A percentile compares a stretch with the other conserved stretches of the same genome.
These are phyloP conservation scores for Penicillium thymicola DNA, from an alignment of 2,329 filamentous ascomycete genomes.

Conservation along the genomic window DNA sequence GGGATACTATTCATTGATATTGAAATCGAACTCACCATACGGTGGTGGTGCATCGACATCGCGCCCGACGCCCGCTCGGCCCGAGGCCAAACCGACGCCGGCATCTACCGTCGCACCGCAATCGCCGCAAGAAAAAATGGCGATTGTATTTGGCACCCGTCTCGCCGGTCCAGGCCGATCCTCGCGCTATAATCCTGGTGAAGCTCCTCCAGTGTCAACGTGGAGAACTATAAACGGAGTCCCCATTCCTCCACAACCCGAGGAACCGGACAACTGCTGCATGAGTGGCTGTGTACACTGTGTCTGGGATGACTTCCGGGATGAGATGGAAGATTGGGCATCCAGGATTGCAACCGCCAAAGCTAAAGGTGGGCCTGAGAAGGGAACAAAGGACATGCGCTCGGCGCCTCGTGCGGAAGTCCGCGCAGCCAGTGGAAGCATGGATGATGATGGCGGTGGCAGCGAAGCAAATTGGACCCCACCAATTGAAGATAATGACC, in stretches of 20 bases:
- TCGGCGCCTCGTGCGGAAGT: conserved; percentile 40
- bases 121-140: conserved; percentile 49
- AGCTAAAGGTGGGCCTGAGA: conserved; percentile 30
- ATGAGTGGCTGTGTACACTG: conserved; percentile 99
- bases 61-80: conserved; percentile 11
- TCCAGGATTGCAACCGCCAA: conserved; percentile 61
- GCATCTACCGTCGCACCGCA: conserved; percentile 21
- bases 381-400: conserved; percentile 30
- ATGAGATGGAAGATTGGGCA: conserved; percentile 90
- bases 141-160: conserved; percentile 77
- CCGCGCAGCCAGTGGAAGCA: conserved; percentile 54
- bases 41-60: conserved; percentile 17
- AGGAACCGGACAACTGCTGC: conserved; percentile 96
- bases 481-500: conserved; percentile 50
- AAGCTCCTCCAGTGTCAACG: conserved; percentile 57
- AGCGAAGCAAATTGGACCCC: conserved; percentile 65
- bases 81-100: conserved; percentile 20
- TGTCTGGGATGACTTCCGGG: conserved; percentile 88
- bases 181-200: conserved; percentile 53
- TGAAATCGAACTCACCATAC: conserved; percentile 32
- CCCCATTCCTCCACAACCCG: conserved; percentile 74
- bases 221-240: conserved; percentile 68
- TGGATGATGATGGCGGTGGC: conserved; percentile 79
- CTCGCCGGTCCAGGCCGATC: conserved; percentile 69
- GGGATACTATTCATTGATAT: conserved; percentile 46